Evolutionary conservation across 805 yeast species (phyloP).

Genomic region (Pichia scutulata): DNA sequence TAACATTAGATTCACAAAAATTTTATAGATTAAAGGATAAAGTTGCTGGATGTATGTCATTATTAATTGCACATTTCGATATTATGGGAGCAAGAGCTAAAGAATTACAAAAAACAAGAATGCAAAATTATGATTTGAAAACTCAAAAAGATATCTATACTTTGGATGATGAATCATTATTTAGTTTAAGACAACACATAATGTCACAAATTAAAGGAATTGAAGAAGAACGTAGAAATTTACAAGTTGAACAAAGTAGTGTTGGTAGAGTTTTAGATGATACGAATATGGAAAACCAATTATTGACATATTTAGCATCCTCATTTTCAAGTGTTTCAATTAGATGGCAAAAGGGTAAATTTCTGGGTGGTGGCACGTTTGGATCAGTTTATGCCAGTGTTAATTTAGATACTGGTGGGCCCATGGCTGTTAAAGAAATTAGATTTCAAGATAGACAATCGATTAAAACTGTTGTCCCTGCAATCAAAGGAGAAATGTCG

Average conservation of each 20-base stretch:
- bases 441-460: slow-evolving; percentile 83
- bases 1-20: slow-evolving; percentile 70
- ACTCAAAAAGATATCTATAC: slow-evolving; percentile 45
- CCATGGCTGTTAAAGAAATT: slow-evolving; percentile 95
- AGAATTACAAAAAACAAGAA: slow-evolving; percentile 50
- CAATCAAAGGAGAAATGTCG: slow-evolving; percentile 93
- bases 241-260: slow-evolving; percentile 37
- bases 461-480: slow-evolving; percentile 74
- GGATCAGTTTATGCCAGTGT: slow-evolving; percentile 91
- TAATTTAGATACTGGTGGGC: slow-evolving; percentile 89
- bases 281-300: slow-evolving; percentile 79
- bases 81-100: slow-evolving; percentile 96
- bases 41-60: slow-evolving; percentile 91
- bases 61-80: slow-evolving; percentile 91
- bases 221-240: slow-evolving; percentile 46
- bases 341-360: slow-evolving; percentile 95
- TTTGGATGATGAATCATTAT: slow-evolving; percentile 43
- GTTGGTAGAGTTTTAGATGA: slow-evolving; percentile 90
- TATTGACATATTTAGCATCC: slow-evolving; percentile 77
- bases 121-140: slow-evolving; percentile 45
- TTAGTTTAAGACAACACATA: slow-evolving; percentile 58
- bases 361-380: slow-evolving; percentile 92
- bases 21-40: slow-evolving; percentile 65
- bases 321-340: slow-evolving; percentile 84
- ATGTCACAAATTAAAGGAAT: slow-evolving; percentile 56